Conservation (phyloP, 2,329 filamentous ascomycete species). For the Byssoonygena ceratinophila region DNA sequence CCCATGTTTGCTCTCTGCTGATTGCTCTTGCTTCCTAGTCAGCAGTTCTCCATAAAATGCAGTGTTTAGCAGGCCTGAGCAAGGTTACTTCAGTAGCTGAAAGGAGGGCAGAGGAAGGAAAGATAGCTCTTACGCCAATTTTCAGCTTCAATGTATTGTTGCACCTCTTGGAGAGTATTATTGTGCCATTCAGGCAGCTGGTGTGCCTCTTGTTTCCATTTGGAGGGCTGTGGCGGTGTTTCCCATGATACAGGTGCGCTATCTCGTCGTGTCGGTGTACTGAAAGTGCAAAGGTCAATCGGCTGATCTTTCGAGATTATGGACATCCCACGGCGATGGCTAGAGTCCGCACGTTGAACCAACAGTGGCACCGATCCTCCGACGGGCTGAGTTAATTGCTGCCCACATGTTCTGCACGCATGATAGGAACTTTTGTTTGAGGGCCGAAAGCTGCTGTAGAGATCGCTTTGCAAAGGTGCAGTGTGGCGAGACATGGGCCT, state of each 20-base stretch:
- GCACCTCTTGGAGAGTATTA: background rate
- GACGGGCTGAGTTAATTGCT: conserved; percentile 4
- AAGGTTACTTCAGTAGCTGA: background rate
- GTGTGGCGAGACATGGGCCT: conserved; percentile 7
- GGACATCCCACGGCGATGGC: background rate
- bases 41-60: too few relatives aligned
- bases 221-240: too few relatives aligned
- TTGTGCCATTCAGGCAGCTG: too few relatives aligned
- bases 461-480: background rate
- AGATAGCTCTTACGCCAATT: background rate
- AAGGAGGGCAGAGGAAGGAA: background rate
- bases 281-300: background rate
- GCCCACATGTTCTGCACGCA: conserved; percentile 7
- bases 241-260: background rate
- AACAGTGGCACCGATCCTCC: background rate
- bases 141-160: background rate
- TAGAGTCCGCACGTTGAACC: background rate
- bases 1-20: too few relatives aligned
- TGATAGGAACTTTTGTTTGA: conserved; percentile 7
- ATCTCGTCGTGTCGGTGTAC: background rate
- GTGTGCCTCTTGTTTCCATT: background rate
- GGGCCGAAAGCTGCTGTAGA: conserved; percentile 5
- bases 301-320: conserved; percentile 1
- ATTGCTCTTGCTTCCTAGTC: too few relatives aligned
- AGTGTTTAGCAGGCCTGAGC: too few relatives aligned